Base-by-base conservation (phyloP, 352 stramenopile species). In the Phytophthora foliorum region DNA sequence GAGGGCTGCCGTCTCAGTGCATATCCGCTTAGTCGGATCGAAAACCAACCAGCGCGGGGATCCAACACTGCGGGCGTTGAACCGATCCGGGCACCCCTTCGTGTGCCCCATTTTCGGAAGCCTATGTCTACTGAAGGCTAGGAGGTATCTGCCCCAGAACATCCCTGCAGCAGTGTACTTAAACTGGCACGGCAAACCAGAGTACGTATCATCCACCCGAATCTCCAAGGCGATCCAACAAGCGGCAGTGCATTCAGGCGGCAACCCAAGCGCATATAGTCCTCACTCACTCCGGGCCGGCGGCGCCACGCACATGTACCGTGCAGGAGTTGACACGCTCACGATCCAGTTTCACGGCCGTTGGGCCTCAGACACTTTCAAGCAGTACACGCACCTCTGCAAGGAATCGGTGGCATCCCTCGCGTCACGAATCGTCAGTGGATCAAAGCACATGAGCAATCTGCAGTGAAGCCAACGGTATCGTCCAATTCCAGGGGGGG, bases 321-420 rank as follows among this genome's bases (percentile, higher is more conserved):
- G 34, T 1, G 36, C 51, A 4, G 34, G 34, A 6, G 34, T 58
- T 16, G 58, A 67, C 21, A 41, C n/a, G 6, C 49, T 60, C 3
- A 60, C 49, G 1, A 67, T 67, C 27, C 41, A 67, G 32, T 55
- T 67, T 24, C 59, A 67, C 38, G 58, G 48, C 4, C 34, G 58
- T 6, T 58, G 49, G 58, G 58, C 29, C 10, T 66, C 58, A 1
- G 58, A 66, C 38, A 53, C 48, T 0, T 58, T 66, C 49, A 66
- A 66, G 10, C 17, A 49, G 17, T 66, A 58, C 48, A 58, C 57
- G 2, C 8, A 36, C 0, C 11, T 66, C 5, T 58, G 57, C 46
- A 42, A 64, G 46, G 45, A 64, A 14, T 56, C 57, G 6, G 57
- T 57, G 0, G 6, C 13, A 22, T 16, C 57, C 3, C 22, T 64